Base-by-base conservation (phyloP, 371 early-diverging fungal species). In the Apophysomyces trapeziformis region DNA sequence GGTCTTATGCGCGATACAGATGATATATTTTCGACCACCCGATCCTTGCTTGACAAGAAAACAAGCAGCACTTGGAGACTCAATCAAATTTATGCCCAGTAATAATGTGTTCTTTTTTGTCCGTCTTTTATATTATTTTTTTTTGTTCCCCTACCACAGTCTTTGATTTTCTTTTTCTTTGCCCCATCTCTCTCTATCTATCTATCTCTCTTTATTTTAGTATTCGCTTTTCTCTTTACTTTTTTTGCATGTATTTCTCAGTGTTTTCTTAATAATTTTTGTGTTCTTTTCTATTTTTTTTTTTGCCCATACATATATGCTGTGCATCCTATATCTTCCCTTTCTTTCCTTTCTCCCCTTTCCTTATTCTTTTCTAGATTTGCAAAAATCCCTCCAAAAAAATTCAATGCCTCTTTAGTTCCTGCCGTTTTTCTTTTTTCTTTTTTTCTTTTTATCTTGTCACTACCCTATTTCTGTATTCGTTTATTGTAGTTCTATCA, bases 51-150 rank as follows among this genome's bases (percentile, higher is more conserved):
- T n/a, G 63, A 62, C 66, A 67, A 62, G 56, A 68, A 57, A 37
- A 54, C 65, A 26, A 64, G 54, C 47, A 61, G 61, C 45, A 57
- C 62, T 11, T 71, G 72, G 72, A 68, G 72, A 56, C 57, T 71
- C 47, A 71, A 68, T 43, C 65, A 65, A 35, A 71, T 71, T 18
- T 71, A 68, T 62, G 72, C 72, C 16, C 68, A 71, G 61, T 69
- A 61, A 60, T 47, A 61, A 58, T 57, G 14, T 43, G 47, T 18
- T 43, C 58, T 47, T 32, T 63, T 38, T 38, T 63, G 57, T 50
- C 7, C 54, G 5, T 50, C 21, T 50, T 21, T 50, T 9, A 18
- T 21, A 18, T 18, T 50, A 7, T 50, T 50, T 18, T 21, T 21
- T 50, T 50, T 50, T 21, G 18, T 50, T 32, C 16, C 16, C 9